Base-by-base conservation (phyloP, 345 rosid species). In the Salix brachista region DNA sequence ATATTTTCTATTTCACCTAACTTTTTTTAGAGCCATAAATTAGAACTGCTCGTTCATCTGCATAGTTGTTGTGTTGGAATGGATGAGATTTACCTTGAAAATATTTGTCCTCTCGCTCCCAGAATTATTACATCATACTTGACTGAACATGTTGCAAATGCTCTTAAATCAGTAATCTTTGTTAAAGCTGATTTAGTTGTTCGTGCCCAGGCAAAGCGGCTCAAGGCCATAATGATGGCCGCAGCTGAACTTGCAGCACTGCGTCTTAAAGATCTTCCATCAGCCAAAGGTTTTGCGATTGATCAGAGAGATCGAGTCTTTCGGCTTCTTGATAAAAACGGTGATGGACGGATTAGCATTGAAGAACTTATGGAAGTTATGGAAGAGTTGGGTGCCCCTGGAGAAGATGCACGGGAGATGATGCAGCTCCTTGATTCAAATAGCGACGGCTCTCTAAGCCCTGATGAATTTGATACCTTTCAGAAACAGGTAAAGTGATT, bases 381-480 rank as follows among this genome's bases (percentile, higher is more conserved):
- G 96, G 97, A 95, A 83, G 97, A 95, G 90, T 93, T 95, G 23
- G 99, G 97, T 58, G 97, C 97, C 44, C 91, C 97, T 6, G 97
- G 89, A 46, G 94, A 95, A 80, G 97, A 95, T 67, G 99, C 99
- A 30, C 80, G 75, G 64, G 91, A 93, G 87, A 95, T 95, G 99
- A 93, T 95, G 97, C 90, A 84, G 80, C 94, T 91, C 76, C 97
- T 95, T 52, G 99, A 95, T 81, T 85, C 96, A 25, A 91, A 95
- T 77, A 93, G 97, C 68, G 97, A 95, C 72, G 97, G 99, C 25
- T 95, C 97, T 79, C 85, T 95, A 68, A 95, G 97, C 86, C 88
- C 93, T 3, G 97, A 95, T 6, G 99, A 95, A 84, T 95, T 95
- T 39, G 87, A 88, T 58, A 80, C 80, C 58, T 95, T 95, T 70